Conservation (phyloP, 345 rosid genomes). For the Hirschfeldia incana region DNA sequence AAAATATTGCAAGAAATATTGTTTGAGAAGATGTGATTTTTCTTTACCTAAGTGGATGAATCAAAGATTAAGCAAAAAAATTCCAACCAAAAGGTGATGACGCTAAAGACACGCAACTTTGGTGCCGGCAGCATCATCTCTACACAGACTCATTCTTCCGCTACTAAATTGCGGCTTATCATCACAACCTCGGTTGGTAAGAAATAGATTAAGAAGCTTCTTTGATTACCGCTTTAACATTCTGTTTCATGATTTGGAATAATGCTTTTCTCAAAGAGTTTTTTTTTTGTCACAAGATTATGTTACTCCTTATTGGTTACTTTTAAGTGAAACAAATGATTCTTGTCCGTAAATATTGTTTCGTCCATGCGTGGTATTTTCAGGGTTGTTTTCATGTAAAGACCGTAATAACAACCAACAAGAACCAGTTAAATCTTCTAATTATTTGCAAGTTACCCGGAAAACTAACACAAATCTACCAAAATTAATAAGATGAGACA, state of each 20-base stretch:
- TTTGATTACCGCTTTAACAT: not conserved
- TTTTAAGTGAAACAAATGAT: not conserved
- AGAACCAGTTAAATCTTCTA: not conserved
- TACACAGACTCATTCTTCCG: not conserved
- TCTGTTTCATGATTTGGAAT: not conserved
- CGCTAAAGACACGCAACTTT: not conserved
- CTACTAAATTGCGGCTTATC: not conserved
- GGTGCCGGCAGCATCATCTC: not conserved
- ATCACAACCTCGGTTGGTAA: no score
- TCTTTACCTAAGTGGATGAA: not conserved
- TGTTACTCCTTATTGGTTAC: not conserved
- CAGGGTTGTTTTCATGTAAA: not conserved
- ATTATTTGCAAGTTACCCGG: not conserved
- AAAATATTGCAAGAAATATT: not conserved
- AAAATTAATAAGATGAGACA: not conserved
- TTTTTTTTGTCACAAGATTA: no score
- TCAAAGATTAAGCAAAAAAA: not conserved
- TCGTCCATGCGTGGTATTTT: not conserved
- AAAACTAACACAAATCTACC: not conserved
- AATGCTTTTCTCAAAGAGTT: not conserved
- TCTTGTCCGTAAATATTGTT: not conserved
- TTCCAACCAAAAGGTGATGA: not conserved
- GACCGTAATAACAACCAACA: not conserved
- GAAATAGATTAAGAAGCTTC: not conserved
- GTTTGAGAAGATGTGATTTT: not conserved